phyloP scores from a whole-genome alignment of 805 yeast species.

The Isabelozyma pseudorhagii region DNA sequence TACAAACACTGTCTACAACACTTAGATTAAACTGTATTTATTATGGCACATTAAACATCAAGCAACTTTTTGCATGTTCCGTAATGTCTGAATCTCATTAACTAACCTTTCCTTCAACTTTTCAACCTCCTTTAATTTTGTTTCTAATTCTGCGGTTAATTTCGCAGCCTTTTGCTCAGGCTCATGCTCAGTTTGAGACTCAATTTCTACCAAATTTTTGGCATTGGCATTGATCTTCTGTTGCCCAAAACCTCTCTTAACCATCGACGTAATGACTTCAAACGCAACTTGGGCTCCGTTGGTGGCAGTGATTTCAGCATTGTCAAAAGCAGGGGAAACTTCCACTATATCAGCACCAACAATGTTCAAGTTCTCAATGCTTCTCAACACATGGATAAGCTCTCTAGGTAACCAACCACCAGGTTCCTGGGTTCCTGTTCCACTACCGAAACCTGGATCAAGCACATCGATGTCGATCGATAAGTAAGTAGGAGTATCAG shows the following conservation, averaged over 20 bases:
- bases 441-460: constrained; percentile 57
- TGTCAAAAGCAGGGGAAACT: constrained; percentile 63
- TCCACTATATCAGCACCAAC: constrained; percentile 60
- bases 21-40: too few relatives aligned
- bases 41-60: not conserved
- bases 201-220: constrained; percentile 7
- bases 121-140: constrained; percentile 11
- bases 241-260: constrained; percentile 46
- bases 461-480: constrained; percentile 73
- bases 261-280: constrained; percentile 74
- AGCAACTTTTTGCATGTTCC: not conserved
- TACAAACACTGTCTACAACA: too few relatives aligned
- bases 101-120: constrained; percentile 7
- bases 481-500: constrained; percentile 66
- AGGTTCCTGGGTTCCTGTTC: constrained; percentile 59
- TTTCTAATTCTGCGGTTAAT: constrained; percentile 1
- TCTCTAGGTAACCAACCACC: constrained; percentile 60
- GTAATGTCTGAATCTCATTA: constrained; percentile 7
- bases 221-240: constrained; percentile 5
- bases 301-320: constrained; percentile 62
- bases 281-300: constrained; percentile 71
- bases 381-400: constrained; percentile 45
- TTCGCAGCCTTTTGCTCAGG: constrained; percentile 2
- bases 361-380: constrained; percentile 40
- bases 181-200: constrained; percentile 1